Evolutionary conservation across 306 rosid genomes (phyloP).

Genomic region (Malus sylvestris): DNA sequence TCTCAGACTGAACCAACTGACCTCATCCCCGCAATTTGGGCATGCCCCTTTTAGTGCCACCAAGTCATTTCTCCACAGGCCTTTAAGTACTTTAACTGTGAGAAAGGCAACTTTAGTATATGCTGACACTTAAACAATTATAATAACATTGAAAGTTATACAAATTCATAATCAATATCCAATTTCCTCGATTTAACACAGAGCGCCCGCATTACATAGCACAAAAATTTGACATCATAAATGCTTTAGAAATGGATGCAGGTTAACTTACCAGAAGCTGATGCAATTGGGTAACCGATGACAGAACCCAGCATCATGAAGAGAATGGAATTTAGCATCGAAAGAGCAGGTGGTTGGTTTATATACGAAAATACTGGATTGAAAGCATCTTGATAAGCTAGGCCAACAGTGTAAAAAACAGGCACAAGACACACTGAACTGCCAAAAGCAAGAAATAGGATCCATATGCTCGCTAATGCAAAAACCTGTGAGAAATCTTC

Average conservation of each 20-base stretch:
- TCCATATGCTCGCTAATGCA: slow-evolving; percentile 78
- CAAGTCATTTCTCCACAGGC: slow-evolving; percentile 75
- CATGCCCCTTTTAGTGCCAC: slow-evolving; percentile 81
- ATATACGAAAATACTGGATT: slow-evolving; percentile 36
- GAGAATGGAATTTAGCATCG: slow-evolving; percentile 42
- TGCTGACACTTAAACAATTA: neutral
- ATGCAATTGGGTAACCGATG: slow-evolving; percentile 65
- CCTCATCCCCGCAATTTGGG: slow-evolving; percentile 96
- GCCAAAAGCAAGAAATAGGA: slow-evolving; percentile 64
- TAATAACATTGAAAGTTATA: neutral
- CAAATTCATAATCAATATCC: neutral
- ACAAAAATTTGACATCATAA: neutral
- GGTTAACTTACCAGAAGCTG: slow-evolving; percentile 60
- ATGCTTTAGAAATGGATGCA: neutral
- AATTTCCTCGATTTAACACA: neutral
- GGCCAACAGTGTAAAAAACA: slow-evolving; percentile 35
- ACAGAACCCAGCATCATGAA: slow-evolving; percentile 50
- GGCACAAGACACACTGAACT: slow-evolving; percentile 64
- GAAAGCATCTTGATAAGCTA: slow-evolving; percentile 51
- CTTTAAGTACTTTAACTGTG: slow-evolving; percentile 74
- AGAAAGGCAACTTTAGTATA: neutral
- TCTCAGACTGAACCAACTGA: slow-evolving; percentile 17
- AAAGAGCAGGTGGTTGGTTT: slow-evolving; percentile 40
- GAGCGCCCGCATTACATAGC: neutral
- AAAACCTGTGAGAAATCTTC: slow-evolving; percentile 84